Conservation (phyloP, 352 stramenopile species). For the Globisporangium uncinulatum region DNA sequence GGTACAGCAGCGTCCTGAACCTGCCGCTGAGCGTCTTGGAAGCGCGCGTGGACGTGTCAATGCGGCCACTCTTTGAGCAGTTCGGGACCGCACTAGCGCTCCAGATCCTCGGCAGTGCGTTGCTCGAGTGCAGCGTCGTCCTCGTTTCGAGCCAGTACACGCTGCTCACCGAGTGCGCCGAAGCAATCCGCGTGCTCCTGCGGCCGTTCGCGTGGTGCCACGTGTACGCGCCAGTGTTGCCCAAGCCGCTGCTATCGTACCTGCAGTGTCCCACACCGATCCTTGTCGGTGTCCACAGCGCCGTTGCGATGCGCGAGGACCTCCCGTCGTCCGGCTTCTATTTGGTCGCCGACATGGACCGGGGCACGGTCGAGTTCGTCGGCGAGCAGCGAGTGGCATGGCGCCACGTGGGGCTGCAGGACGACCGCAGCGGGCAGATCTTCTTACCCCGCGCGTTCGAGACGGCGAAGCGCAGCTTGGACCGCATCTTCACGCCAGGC, state of each 20-base stretch:
- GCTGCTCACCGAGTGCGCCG: constrained; percentile 71
- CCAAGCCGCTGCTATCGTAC: constrained; percentile 80
- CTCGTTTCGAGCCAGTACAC: constrained; percentile 82
- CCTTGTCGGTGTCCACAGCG: constrained; percentile 79
- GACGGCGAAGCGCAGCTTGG: constrained; percentile 44
- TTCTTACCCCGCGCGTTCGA: constrained; percentile 53
- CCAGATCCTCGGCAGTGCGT: constrained; percentile 72
- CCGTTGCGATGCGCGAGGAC: constrained; percentile 49
- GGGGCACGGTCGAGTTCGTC: constrained; percentile 65
- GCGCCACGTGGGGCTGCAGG: constrained; percentile 45
- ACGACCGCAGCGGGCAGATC: constrained; percentile 30
- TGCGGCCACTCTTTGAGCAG: constrained; percentile 59
- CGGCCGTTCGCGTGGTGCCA: constrained; percentile 89
- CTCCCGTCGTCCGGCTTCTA: constrained; percentile 67
- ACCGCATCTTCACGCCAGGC: constrained; percentile 41
- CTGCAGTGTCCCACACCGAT: constrained; percentile 89
- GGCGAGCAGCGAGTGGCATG: constrained; percentile 48
- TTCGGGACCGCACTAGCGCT: constrained; percentile 63
- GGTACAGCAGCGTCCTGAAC: constrained; percentile 37
- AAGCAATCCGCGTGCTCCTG: constrained; percentile 80
- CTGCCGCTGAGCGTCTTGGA: constrained; percentile 35
- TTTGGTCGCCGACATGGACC: constrained; percentile 68
- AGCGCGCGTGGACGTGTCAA: constrained; percentile 56
- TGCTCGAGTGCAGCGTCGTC: constrained; percentile 86
- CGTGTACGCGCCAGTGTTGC: constrained; percentile 84